Conservation (phyloP, 768 basidiomycete species). For the Cystofilobasidium capitatum region DNA sequence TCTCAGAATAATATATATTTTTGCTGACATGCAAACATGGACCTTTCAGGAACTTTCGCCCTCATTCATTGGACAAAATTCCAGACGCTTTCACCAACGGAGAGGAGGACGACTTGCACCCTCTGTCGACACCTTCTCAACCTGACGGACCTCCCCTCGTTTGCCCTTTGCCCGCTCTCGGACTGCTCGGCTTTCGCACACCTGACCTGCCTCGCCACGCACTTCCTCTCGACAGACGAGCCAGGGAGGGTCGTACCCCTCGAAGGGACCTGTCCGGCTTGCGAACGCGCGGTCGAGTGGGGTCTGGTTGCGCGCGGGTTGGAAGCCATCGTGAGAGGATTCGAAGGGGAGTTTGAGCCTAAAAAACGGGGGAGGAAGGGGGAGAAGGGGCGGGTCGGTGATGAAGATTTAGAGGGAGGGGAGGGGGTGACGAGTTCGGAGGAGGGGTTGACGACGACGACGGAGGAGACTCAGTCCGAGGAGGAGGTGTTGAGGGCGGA, state of each 20-base stretch:
- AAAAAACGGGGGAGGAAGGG: not conserved
- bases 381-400: not conserved
- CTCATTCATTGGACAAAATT: not conserved
- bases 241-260: not conserved
- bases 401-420: not conserved
- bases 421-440: not conserved
- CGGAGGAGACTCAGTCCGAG: not conserved
- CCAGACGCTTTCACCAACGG: not conserved
- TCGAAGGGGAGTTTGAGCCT: conserved; percentile 8
- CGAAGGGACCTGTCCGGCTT: not conserved
- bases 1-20: not conserved
- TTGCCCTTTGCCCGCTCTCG: conserved; percentile 1
- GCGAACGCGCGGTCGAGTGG: conserved; percentile 13
- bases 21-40: not conserved
- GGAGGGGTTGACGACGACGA: not conserved
- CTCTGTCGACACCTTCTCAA: conserved; percentile 4
- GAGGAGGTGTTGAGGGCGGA: no score
- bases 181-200: not conserved
- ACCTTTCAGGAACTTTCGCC: not conserved
- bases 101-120: not conserved
- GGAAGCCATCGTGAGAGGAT: conserved; percentile 13
- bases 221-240: not conserved
- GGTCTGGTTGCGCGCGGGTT: conserved; percentile 14
- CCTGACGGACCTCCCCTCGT: conserved; percentile 1
- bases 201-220: conserved; percentile 14